Evolutionary conservation across 305 asterid genomes (phyloP), one percentile per base, ranked within the genome.

Genomic region (Stenogyne calaminthoides): DNA sequence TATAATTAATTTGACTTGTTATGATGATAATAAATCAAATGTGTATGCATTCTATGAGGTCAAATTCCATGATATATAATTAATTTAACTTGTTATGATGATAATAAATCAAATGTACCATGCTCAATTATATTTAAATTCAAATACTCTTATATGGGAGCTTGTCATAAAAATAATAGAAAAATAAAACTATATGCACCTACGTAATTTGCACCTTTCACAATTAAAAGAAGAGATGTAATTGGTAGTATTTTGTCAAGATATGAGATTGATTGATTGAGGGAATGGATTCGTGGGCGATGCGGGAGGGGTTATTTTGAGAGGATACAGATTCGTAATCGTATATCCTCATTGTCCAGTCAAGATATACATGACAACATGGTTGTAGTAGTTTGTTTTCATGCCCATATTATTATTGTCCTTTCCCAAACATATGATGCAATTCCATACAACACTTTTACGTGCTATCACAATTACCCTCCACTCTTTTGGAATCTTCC

Each of bases 401-500:
- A 54, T 80, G 78, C 69, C 73, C 73, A 67, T 67, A 62, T 52
- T 62, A 56, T 34, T 34, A 5, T 80, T 76, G 72, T 76, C 75
- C 44, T 76, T 76, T 20, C 32, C 69, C 7, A 52, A 16, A 52
- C 27, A 12, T 44, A 44, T 44, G 15, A 42, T 42, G 49, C 49
- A 52, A 52, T 52, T 16, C 15, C 19, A 78, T 67, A 57, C 72
- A 61, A 67, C 78, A 75, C 74, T 67, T 60, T 78, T 75, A 57
- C 36, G 80, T 81, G 82, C 75, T 62, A 75, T 75, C 85, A 63
- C 80, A 68, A 74, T 74, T 67, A 72, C 81, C 67, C 34, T n/a
- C 67, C 25, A 62, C 76, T 72, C 69, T 72, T 67, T 81, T 69
- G 75, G 85, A 82, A 75, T 82, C 83, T 82, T 82, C 76, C 58